Percentiles rank a stretch among this genome's conserved stretches.
Conservation (phyloP, 805 yeast genomes). For the Teunomyces kruisii region DNA sequence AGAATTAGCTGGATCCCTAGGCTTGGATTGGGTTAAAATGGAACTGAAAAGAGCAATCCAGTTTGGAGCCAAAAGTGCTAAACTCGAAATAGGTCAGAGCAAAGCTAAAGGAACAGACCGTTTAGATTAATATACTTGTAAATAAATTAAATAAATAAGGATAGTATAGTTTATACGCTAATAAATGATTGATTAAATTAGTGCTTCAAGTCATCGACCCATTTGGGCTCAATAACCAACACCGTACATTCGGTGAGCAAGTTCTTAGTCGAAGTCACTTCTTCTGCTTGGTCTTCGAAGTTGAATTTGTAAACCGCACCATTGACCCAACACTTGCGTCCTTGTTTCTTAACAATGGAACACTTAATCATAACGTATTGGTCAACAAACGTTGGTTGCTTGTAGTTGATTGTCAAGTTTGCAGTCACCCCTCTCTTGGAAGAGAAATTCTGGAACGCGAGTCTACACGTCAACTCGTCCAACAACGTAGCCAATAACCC, state of each 20-base stretch:
- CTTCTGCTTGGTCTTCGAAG: conserved; percentile 14
- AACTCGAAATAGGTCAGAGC: conserved; percentile 79
- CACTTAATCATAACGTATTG: conserved; percentile 36
- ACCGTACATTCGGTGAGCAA: conserved; percentile 38
- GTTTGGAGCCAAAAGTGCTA: conserved; percentile 94
- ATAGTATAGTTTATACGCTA: neutral
- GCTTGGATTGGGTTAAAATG: conserved; percentile 53
- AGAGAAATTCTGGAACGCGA: conserved; percentile 41
- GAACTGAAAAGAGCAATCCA: conserved; percentile 95
- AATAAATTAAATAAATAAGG: neutral
- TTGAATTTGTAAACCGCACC: conserved; percentile 32
- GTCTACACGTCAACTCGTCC: conserved; percentile 43
- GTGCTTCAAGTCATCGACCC: conserved; percentile 32
- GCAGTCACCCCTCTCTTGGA: conserved; percentile 45
- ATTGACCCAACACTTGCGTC: conserved; percentile 41
- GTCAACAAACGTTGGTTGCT: conserved; percentile 34
- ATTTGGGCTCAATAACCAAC: conserved; percentile 41
- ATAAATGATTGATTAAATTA: neutral
- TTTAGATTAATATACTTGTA: conserved; percentile 7
- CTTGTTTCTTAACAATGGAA: conserved; percentile 26
- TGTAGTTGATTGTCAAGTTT: conserved; percentile 41
- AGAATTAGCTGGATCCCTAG: conserved; percentile 52
- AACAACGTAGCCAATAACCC: conserved; percentile 43
- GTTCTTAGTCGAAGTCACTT: conserved; percentile 21
- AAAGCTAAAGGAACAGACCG: conserved; percentile 74